Base-by-base conservation (phyloP, 495 filamentous ascomycete genomes). In the Penicillium taxi region DNA sequence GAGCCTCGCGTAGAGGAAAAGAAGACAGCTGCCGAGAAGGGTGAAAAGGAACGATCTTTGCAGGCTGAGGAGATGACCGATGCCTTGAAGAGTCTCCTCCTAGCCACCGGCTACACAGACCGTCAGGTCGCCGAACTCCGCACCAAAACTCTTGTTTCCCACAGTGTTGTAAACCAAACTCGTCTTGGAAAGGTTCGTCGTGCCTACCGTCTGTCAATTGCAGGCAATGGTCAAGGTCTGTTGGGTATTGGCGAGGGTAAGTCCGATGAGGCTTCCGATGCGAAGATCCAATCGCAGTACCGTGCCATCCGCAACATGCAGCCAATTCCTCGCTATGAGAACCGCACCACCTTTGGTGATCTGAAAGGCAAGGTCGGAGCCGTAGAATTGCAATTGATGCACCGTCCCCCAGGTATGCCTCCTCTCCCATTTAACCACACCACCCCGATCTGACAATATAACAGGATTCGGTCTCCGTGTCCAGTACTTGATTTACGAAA, bases 171-270 rank as follows among this genome's bases (percentile, higher is more conserved):
- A 42, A 99, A 99, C 62, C 88, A 95, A 73, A 96, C 93, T 19
- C 84, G 87, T 67, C 76, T 99, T 61, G 91, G 91, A 48, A 99
- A 96, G 74, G 77, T 96, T 36, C 62, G 63, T 34, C 79, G 76
- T 52, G 41, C 70, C 7, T 91, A 88, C 55, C 59, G 68, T 42
- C 61, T 95, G 26, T 73, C 75, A 4, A 72, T 95, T 31, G 87
- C 86, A 5, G 91, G 91, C 29, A 93, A 96, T 55, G 68, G 72
- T 22, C 73, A 90, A 37, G 91, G 91, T 15, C 67, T 90, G 50
- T 52, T 99, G 28, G 91, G 91, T 6, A 71, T 96, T 37, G 91
- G 93, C 11, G 80, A 89, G 61, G 86, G 83, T 30, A 96, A 96
- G 72, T 78, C 78, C 17, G 72, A 78, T 20, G 91, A 98, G 56